These are phyloP conservation scores for Brettanomyces nanus DNA, from an alignment of 805 yeast genomes.

Conservation along the genomic window DNA sequence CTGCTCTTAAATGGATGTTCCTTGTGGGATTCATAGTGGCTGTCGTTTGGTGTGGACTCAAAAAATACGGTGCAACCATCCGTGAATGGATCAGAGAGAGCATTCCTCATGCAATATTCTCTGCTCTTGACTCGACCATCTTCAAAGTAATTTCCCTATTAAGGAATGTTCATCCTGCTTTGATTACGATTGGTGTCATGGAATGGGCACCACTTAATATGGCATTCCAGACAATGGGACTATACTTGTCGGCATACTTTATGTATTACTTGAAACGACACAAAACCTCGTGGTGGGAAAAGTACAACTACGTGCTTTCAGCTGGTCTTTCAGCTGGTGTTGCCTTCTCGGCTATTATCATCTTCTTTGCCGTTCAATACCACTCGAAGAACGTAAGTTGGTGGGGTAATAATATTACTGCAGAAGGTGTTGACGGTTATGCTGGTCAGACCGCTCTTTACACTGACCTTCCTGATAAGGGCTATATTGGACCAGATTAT, in stretches of 20 bases:
- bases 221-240: conserved; percentile 53
- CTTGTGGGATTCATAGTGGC: conserved; percentile 53
- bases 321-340: conserved; percentile 63
- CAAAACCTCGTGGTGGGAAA: conserved; percentile 67
- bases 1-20: conserved; percentile 48
- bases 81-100: conserved; percentile 8
- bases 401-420: conserved; percentile 59
- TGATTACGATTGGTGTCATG: conserved; percentile 53
- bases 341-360: conserved; percentile 51
- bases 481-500: conserved; percentile 5
- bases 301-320: conserved; percentile 59
- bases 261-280: conserved; percentile 42
- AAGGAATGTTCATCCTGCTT: conserved; percentile 54
- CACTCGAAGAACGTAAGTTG: conserved; percentile 34
- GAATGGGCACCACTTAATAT: conserved; percentile 71
- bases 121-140: conserved; percentile 6
- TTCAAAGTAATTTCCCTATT: conserved; percentile 20
- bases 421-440: conserved; percentile 10
- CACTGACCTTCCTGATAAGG: conserved; percentile 3
- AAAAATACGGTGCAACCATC: conserved; percentile 8
- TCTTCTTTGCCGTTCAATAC: conserved; percentile 43
- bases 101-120: conserved; percentile 25
- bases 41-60: conserved; percentile 30
- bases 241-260: conserved; percentile 46
- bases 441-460: conserved; percentile 4